Conservation (phyloP, 169 alveolate species). For the Eimeria brunetti region DNA sequence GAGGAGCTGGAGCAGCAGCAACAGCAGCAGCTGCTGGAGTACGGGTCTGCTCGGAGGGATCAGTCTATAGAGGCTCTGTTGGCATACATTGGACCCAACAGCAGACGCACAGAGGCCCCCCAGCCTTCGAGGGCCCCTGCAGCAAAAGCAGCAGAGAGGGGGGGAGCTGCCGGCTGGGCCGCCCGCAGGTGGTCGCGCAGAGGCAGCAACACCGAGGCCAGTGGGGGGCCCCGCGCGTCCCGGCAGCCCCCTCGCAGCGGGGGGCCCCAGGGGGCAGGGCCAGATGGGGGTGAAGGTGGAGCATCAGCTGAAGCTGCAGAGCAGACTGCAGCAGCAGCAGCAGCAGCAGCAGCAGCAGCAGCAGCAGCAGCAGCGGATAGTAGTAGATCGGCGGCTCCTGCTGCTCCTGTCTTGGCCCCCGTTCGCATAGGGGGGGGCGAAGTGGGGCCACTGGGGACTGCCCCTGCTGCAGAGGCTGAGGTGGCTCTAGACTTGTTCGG, state of each 20-base stretch:
- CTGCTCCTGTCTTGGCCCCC: no score
- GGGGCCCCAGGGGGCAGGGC: neutral
- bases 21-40: slow-evolving; percentile 49
- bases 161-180: neutral
- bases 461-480: slow-evolving; percentile 5
- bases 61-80: neutral
- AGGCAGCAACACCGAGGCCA: slow-evolving; percentile 19
- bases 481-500: slow-evolving; percentile 61
- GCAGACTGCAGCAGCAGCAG: neutral
- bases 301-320: neutral
- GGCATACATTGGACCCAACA: slow-evolving; percentile 1
- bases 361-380: neutral
- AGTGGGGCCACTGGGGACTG: neutral
- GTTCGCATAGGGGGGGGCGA: neutral
- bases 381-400: neutral
- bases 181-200: slow-evolving; percentile 21
- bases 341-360: neutral
- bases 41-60: neutral
- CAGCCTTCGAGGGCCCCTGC: neutral
- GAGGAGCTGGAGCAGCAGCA: neutral
- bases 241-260: neutral
- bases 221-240: neutral
- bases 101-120: neutral
- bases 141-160: neutral
- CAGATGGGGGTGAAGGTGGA: neutral